A percentile compares a stretch with the other conserved stretches of the same genome.
Evolutionary conservation across 352 stramenopile species (phyloP).

Genomic region (Albugo candida): DNA sequence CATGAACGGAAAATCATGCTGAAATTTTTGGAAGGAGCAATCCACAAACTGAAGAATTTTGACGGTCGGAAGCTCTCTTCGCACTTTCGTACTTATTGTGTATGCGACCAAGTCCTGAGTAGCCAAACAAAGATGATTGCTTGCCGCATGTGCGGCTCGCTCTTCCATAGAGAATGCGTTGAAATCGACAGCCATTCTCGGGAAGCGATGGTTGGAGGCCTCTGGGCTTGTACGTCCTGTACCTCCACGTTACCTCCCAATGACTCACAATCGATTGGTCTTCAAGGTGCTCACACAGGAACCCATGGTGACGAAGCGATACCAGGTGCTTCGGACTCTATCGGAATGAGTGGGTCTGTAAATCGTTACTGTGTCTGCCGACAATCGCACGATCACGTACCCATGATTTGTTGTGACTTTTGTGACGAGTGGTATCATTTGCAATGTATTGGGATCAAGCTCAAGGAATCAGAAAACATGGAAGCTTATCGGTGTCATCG

Average conservation of each 20-base stretch:
- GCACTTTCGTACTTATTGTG: slow-evolving; percentile 25
- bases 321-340: too few species aligned
- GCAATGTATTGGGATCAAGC: slow-evolving; percentile 35
- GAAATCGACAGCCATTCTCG: too few species aligned
- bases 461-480: slow-evolving; percentile 27
- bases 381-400: slow-evolving; percentile 19
- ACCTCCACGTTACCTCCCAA: too few species aligned
- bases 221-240: too few species aligned
- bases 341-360: too few species aligned
- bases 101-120: slow-evolving; percentile 47
- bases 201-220: too few species aligned
- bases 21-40: slow-evolving; percentile 21
- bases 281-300: too few species aligned
- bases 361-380: slow-evolving; percentile 46
- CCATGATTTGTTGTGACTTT: slow-evolving; percentile 78
- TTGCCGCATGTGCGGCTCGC: slow-evolving; percentile 23
- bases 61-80: slow-evolving; percentile 4
- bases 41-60: slow-evolving; percentile 14
- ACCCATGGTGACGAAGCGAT: too few species aligned
- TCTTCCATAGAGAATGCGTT: slow-evolving; percentile 49
- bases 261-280: too few species aligned
- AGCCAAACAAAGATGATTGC: slow-evolving; percentile 22
- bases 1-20: slow-evolving; percentile 35
- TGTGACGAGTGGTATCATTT: slow-evolving; percentile 79
- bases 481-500: slow-evolving; percentile 55